phyloP scores from a whole-genome alignment of 2,329 filamentous ascomycete species.

The Cercospora sesami region DNA sequence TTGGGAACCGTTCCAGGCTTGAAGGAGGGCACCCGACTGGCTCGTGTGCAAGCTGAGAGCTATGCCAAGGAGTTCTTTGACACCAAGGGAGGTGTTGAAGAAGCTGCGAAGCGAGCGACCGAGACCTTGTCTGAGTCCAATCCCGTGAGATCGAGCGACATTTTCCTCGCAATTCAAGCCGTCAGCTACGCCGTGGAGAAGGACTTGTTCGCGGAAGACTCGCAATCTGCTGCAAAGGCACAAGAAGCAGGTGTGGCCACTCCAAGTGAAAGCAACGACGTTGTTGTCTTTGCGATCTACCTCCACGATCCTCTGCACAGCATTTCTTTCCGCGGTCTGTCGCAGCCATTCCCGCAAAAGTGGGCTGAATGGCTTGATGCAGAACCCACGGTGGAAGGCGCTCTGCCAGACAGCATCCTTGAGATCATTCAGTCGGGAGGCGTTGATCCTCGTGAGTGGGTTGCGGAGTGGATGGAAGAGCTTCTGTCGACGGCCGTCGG shows the following conservation, averaged over 20 bases:
- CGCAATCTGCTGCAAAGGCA: constrained; percentile 22
- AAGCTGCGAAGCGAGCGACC: constrained; percentile 75
- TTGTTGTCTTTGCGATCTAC: constrained; percentile 73
- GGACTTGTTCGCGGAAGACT: constrained; percentile 65
- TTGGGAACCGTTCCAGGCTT: constrained; percentile 78
- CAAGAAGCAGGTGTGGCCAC: constrained; percentile 5
- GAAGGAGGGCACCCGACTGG: constrained; percentile 86
- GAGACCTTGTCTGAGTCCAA: constrained; percentile 80
- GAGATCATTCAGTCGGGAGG: constrained; percentile 74
- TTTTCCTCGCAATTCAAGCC: constrained; percentile 94
- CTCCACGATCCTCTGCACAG: constrained; percentile 86
- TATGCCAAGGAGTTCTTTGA: constrained; percentile 85
- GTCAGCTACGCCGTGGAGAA: constrained; percentile 65
- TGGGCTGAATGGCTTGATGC: constrained; percentile 94
- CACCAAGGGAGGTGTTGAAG: constrained; percentile 73
- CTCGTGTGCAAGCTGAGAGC: constrained; percentile 81
- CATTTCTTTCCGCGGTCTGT: constrained; percentile 80
- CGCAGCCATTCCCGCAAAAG: constrained; percentile 76
- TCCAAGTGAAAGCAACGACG: constrained; percentile 57
- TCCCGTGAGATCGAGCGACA: constrained; percentile 86
- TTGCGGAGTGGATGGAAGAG: constrained; percentile 96
- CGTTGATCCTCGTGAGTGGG: constrained; percentile 94
- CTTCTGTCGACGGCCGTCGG: constrained; percentile 74
- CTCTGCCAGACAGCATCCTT: constrained; percentile 77
- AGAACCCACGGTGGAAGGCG: constrained; percentile 50